Evolutionary conservation across 495 filamentous ascomycete species (phyloP).

Genomic region (Corynascus novoguineensis): DNA sequence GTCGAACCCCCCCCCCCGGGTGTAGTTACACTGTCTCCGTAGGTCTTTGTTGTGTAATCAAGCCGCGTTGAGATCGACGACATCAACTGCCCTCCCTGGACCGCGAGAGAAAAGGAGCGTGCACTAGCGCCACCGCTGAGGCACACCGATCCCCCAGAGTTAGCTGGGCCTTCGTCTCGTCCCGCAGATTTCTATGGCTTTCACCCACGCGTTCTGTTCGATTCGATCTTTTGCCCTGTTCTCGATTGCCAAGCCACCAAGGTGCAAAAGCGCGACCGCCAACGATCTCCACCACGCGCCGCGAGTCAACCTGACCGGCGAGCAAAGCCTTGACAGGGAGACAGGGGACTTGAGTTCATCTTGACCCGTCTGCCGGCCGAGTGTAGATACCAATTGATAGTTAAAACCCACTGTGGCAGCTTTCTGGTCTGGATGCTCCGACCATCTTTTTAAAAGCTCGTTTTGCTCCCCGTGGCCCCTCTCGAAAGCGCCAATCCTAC

Average conservation of each 20-base stretch:
- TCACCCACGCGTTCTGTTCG: background rate
- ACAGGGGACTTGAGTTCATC: background rate
- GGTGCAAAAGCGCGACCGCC: constrained; percentile 11
- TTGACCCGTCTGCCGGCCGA: background rate
- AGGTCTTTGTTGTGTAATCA: too few relatives aligned
- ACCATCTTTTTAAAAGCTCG: background rate
- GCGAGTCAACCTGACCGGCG: constrained; percentile 3
- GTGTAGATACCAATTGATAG: too few relatives aligned
- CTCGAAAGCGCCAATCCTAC: background rate
- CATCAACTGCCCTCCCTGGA: constrained; percentile 5
- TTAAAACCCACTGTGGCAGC: too few relatives aligned
- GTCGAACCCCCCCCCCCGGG: too few relatives aligned
- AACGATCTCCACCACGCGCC: constrained; percentile 21
- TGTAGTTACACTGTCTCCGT: too few relatives aligned
- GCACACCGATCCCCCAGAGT: background rate
- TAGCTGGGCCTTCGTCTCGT: constrained; percentile 5
- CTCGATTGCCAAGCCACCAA: constrained; percentile 7
- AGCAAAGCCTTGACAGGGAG: background rate
- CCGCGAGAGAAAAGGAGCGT: background rate
- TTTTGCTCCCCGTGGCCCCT: too few relatives aligned
- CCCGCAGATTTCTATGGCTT: constrained; percentile 17
- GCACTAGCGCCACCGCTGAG: constrained; percentile 10
- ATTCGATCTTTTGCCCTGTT: too few relatives aligned
- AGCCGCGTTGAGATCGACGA: constrained; percentile 7
- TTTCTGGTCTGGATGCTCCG: too few relatives aligned